A percentile compares a stretch with the other conserved stretches of the same genome.
These are phyloP conservation scores for Crocinoboletus sp. DNA, from an alignment of 1,284 basidiomycete genomes.

Conservation along the genomic window DNA sequence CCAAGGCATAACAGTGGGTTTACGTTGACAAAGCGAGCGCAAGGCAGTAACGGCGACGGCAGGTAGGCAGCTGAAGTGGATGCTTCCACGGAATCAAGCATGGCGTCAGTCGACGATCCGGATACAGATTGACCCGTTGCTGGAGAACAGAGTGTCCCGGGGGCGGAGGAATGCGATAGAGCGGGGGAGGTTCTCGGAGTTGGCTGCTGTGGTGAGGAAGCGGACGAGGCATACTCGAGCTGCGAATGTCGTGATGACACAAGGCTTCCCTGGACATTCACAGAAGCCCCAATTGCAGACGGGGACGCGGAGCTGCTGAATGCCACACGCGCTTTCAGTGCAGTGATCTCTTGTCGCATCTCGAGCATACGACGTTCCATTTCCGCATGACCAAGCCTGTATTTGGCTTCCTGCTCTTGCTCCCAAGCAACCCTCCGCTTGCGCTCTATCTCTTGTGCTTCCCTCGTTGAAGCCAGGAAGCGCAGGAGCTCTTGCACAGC, in stretches of 20 bases:
- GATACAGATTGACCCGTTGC: constrained; percentile 1
- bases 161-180: constrained; percentile 27
- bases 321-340: constrained; percentile 41
- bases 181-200: constrained; percentile 33
- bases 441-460: constrained; percentile 55
- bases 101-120: constrained; percentile 1
- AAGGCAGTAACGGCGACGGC: constrained; percentile 13
- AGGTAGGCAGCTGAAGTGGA: constrained; percentile 5
- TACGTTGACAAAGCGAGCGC: constrained; percentile 23
- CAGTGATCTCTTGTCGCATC: constrained; percentile 54
- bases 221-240: constrained; percentile 11
- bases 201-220: constrained; percentile 26
- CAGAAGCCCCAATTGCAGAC: constrained; percentile 2
- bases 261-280: constrained; percentile 3
- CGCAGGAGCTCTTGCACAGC: constrained; percentile 56
- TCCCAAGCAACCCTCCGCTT: constrained; percentile 61
- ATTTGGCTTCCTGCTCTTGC: constrained; percentile 58
- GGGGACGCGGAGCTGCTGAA: constrained; percentile 28
- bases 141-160: constrained; percentile 4
- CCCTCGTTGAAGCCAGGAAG: constrained; percentile 46
- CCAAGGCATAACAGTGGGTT: constrained; percentile 16
- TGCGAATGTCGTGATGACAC: constrained; percentile 10
- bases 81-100: constrained; percentile 7
- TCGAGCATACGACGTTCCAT: constrained; percentile 53
- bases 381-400: constrained; percentile 49